These are phyloP conservation scores for Hyphodiscus sp. DNA, from an alignment of 2,329 filamentous ascomycete species.

Conservation along the genomic window DNA sequence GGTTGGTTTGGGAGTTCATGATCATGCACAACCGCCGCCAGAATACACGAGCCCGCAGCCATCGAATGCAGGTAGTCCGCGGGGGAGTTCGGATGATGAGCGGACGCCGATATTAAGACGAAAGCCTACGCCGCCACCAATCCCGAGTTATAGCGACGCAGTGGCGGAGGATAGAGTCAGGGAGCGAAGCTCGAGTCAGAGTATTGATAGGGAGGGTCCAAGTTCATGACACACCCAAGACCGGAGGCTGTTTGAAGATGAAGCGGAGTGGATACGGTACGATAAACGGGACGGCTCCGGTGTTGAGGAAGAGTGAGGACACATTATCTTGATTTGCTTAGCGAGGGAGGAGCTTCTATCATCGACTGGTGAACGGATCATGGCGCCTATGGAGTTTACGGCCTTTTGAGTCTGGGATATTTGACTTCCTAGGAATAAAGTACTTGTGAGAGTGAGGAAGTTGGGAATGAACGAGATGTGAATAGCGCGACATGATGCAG, in stretches of 20 bases:
- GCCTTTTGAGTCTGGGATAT: neutral
- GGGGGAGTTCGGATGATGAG: conserved; percentile 48
- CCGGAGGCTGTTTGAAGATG: neutral
- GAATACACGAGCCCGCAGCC: conserved; percentile 63
- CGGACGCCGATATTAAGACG: conserved; percentile 42
- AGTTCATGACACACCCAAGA: neutral
- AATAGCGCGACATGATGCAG: neutral
- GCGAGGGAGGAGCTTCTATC: neutral
- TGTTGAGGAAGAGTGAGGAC: neutral
- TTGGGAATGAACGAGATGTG: neutral
- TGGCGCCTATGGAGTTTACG: neutral
- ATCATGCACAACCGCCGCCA: conserved; percentile 59
- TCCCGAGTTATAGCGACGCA: conserved; percentile 31
- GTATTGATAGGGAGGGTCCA: neutral
- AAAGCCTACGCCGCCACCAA: conserved; percentile 28
- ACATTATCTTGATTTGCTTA: neutral
- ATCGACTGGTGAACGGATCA: neutral
- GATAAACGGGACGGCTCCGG: neutral
- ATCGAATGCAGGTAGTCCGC: conserved; percentile 49
- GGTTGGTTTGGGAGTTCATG: conserved; percentile 24
- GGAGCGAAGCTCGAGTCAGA: conserved; percentile 19
- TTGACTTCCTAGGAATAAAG: neutral
- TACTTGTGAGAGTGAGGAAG: neutral
- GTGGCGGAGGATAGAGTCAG: conserved; percentile 25
- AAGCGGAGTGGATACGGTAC: neutral